These are phyloP conservation scores for Vanilla planifolia DNA, from an alignment of 106 monocot species.

Conservation along the genomic window DNA sequence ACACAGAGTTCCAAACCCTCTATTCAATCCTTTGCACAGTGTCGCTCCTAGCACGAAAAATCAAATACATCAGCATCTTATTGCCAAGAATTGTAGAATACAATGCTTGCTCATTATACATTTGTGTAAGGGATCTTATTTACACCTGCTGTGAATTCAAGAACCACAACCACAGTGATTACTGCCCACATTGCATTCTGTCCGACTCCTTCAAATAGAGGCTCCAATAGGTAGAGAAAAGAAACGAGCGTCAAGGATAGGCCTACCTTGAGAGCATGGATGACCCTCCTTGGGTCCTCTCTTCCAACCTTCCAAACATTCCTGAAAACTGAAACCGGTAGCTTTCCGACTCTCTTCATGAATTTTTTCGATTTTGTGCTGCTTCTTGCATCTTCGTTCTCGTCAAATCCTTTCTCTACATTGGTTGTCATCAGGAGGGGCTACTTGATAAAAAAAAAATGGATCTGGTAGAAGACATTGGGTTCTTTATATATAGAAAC, in stretches of 20 bases:
- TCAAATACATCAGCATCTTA: neutral
- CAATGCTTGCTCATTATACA: neutral
- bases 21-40: constrained; percentile 75
- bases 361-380: neutral
- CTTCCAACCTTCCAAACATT: constrained; percentile 28
- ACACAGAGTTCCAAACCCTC: constrained; percentile 54
- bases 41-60: constrained; percentile 44
- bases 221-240: constrained; percentile 55
- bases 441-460: neutral
- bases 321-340: constrained; percentile 21
- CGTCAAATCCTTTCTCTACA: neutral
- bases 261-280: constrained; percentile 67
- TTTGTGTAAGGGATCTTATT: neutral
- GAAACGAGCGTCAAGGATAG: constrained; percentile 59
- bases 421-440: neutral
- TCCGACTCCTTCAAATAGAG: constrained; percentile 60
- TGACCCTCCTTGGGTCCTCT: constrained; percentile 52
- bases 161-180: constrained; percentile 67
- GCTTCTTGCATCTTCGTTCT: neutral
- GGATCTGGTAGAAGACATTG: constrained; percentile 4
- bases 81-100: neutral
- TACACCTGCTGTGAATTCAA: constrained; percentile 68
- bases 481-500: neutral
- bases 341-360: constrained; percentile 10
- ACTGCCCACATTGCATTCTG: constrained; percentile 75